phyloP scores from a whole-genome alignment of 164 flowering plant genomes.

The Umbilicus rupestris region DNA sequence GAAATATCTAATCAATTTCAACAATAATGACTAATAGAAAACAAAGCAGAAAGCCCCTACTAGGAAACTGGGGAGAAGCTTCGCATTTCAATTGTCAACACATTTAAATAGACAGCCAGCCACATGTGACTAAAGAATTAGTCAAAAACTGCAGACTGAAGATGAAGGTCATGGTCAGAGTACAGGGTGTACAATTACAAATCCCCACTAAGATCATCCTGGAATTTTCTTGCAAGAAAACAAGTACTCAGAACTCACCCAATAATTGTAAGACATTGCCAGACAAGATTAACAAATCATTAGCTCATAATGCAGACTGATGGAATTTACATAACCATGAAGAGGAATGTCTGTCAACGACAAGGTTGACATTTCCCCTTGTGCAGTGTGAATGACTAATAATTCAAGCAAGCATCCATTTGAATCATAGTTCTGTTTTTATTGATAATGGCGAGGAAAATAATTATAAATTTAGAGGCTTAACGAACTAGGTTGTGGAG shows the following conservation, averaged over 20 bases:
- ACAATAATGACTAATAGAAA: neutral
- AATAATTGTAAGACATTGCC: neutral
- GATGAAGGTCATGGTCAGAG: neutral
- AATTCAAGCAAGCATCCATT: too few relatives aligned
- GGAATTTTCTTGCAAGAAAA: constrained; percentile 17
- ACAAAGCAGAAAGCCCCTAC: neutral
- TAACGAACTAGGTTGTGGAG: too few relatives aligned
- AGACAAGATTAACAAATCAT: neutral
- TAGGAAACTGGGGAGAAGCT: neutral
- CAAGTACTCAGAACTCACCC: neutral
- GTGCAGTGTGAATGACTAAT: too few relatives aligned
- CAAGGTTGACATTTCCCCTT: too few relatives aligned
- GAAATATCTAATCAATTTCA: too few relatives aligned
- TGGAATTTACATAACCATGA: neutral
- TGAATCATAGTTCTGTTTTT: too few relatives aligned
- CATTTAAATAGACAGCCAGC: neutral
- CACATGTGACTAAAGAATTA: neutral
- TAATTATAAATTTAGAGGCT: too few relatives aligned
- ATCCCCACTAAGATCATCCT: constrained; percentile 4
- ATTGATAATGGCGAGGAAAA: too few relatives aligned
- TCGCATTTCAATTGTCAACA: neutral
- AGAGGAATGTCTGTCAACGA: too few relatives aligned
- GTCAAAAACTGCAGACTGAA: neutral
- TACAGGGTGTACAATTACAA: constrained; percentile 10
- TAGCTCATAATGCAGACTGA: neutral